A percentile compares a stretch with the other conserved stretches of the same genome.
Evolutionary conservation across 2,329 filamentous ascomycete genomes (phyloP).

Genomic region (Colletotrichum theobromicola): DNA sequence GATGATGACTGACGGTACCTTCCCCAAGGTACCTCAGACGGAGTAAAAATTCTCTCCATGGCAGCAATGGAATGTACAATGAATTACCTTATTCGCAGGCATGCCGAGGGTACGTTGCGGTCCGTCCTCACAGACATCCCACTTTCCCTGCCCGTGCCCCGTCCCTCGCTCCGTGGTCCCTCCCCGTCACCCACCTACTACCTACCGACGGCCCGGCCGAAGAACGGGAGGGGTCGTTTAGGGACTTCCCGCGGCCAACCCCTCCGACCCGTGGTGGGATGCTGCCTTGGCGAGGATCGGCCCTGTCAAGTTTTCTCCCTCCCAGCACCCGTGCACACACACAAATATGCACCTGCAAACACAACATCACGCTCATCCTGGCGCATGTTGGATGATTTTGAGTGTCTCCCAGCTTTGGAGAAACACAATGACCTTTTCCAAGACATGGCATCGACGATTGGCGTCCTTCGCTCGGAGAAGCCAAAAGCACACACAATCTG

Average conservation of each 20-base stretch:
- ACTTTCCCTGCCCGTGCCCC: background rate
- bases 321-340: background rate
- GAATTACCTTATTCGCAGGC: background rate
- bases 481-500: background rate
- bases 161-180: background rate
- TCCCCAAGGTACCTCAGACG: no score
- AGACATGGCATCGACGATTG: background rate
- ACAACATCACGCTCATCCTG: background rate
- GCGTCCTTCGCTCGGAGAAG: background rate
- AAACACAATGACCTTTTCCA: background rate
- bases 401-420: background rate
- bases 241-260: slow-evolving; percentile 6
- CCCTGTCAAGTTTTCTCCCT: background rate
- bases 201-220: background rate
- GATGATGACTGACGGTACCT: background rate
- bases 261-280: slow-evolving; percentile 4
- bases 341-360: background rate
- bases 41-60: no score
- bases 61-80: background rate
- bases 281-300: slow-evolving; percentile 2
- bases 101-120: background rate
- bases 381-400: background rate
- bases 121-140: background rate
- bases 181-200: background rate
- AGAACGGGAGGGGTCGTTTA: slow-evolving; percentile 8